Evolutionary conservation across 345 rosid genomes (phyloP), one percentile per base, ranked within the genome.

Genomic region (Acer negundo): DNA sequence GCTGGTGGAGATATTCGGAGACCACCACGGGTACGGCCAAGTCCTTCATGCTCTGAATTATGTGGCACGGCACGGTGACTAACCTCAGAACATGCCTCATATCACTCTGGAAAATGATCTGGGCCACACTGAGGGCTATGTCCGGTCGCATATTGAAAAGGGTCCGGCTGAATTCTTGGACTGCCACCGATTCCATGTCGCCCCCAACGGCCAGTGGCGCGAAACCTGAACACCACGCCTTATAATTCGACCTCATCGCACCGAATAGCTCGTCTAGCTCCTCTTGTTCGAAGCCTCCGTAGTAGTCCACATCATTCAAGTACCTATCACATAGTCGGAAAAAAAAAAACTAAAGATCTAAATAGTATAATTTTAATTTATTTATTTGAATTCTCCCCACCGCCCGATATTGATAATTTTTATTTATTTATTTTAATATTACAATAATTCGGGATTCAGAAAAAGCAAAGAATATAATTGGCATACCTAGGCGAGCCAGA

Each of bases 141-240:
- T 95, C 98, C 0, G 98, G 99, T 75, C 97, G 80, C 97, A 95
- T 93, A 83, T 95, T 95, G 94, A 93, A 95, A 0, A 93, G 88
- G 1, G 98, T 93, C 31, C 99, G 87, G 80, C 98, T 92, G 77
- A 93, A 95, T 85, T 95, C 99, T 78, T 95, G 99, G 49, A 93
- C 94, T 15, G 96, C 96, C 51, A 87, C 80, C 0, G 97, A 92
- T 51, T 95, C 98, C 87, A 95, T 74, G 90, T 95, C 99, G 3
- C 98, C 98, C 0, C 99, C 98, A 0, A 95, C 90, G 0, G 85
- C 86, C 7, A 95, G 78, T 9, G 99, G 99, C 0, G 99, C 98
- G 56, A 95, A 95, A 7, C 98, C 99, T 15, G 90, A 77, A 67
- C 97, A 92, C 98, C 98, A 92, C 3, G 99, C 92, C 78, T 91